Conservation (phyloP, 257 asterid genomes). For the Oldenlandia corymbosa region DNA sequence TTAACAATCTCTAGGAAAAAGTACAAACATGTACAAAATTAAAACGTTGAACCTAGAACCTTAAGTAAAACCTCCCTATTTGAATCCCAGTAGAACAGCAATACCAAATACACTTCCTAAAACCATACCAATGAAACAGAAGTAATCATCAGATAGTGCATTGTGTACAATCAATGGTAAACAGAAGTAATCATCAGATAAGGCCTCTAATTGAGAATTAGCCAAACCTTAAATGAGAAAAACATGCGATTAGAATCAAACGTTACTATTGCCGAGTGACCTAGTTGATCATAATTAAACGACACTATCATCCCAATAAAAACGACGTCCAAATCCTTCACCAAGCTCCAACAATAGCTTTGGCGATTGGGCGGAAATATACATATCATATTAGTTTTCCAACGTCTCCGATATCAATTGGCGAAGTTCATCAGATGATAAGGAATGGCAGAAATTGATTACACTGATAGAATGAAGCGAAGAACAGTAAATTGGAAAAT, state of each 20-base stretch:
- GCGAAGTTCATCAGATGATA: not conserved
- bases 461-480: not conserved
- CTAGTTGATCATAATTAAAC: not conserved
- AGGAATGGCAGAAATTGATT: not conserved
- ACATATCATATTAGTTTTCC: not conserved
- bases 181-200: too few relatives aligned
- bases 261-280: not conserved
- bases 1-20: too few relatives aligned
- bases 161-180: too few relatives aligned
- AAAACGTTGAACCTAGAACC: too few relatives aligned
- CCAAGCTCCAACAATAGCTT: not conserved
- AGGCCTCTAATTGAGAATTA: not conserved
- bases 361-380: slow-evolving; percentile 7
- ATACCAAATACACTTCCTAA: too few relatives aligned
- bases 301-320: too few relatives aligned
- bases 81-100: too few relatives aligned
- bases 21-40: too few relatives aligned
- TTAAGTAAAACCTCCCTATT: too few relatives aligned
- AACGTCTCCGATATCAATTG: not conserved
- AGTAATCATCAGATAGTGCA: too few relatives aligned
- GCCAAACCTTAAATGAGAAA: not conserved
- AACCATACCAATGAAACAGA: too few relatives aligned
- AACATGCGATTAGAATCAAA: not conserved
- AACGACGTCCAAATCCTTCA: not conserved
- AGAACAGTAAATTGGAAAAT: too few relatives aligned